phyloP scores from a whole-genome alignment of 2,329 filamentous ascomycete genomes.

The Epichloe baconii region DNA sequence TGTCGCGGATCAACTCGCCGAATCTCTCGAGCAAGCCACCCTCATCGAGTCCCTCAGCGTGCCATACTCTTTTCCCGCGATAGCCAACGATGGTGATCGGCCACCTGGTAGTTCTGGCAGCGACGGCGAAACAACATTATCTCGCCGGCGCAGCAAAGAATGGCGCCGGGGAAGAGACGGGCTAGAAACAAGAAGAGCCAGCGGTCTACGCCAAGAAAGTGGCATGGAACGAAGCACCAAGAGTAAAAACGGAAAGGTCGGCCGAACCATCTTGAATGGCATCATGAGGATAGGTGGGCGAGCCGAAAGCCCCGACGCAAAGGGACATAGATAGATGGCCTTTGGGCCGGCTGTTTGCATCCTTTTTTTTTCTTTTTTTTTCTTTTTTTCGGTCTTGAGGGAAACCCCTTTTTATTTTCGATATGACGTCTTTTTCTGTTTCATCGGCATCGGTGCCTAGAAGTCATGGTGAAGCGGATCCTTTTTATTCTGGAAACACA shows the following conservation, averaged over 20 bases:
- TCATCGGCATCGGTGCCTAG: too few relatives aligned
- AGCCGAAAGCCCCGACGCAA: constrained; percentile 28
- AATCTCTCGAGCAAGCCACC: constrained; percentile 33
- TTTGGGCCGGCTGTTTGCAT: background rate
- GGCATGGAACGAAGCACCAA: constrained; percentile 17
- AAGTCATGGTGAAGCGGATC: background rate
- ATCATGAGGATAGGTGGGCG: constrained; percentile 31
- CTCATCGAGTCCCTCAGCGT: constrained; percentile 22
- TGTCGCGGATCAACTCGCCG: constrained; percentile 26
- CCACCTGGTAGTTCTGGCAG: constrained; percentile 40
- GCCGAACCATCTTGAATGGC: constrained; percentile 28
- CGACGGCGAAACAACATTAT: constrained; percentile 19
- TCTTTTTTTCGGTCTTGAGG: background rate
- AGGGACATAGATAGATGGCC: constrained; percentile 12
- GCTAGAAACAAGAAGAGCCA: constrained; percentile 15
- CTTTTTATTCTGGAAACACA: background rate
- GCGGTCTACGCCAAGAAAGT: constrained; percentile 16
- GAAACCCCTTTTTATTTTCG: background rate
- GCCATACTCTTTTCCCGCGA: constrained; percentile 16
- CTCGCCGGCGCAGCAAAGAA: constrained; percentile 21
- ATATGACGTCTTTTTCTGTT: too few relatives aligned
- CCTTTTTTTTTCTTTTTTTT: background rate
- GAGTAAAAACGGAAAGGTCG: constrained; percentile 26
- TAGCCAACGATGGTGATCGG: constrained; percentile 16
- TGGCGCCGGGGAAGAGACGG: constrained; percentile 13